Evolutionary conservation across 225 moss, liverwort and hornwort species (phyloP), one percentile per base, ranked within the genome.

Genomic region (Pseudoscleropodium purum): DNA sequence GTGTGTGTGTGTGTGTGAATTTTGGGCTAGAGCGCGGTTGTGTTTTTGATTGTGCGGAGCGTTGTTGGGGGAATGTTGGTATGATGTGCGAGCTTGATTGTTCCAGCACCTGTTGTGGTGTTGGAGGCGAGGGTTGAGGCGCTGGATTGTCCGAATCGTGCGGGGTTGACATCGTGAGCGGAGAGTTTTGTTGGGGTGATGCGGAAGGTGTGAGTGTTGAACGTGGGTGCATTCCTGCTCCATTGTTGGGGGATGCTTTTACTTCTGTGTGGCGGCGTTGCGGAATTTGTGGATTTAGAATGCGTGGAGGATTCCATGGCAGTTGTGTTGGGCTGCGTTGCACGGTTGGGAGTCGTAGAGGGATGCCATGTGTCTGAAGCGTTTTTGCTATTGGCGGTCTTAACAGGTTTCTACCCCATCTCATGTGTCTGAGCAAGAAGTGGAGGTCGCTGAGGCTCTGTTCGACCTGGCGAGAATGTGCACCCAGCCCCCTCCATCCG

Each of bases 361-460:
- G n/a, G 24, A 16, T 26, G 33, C 19, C 43, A n/a, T 56, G 45
- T 14, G 21, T 66, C 56, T 89, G 84, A 84, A 59, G 17, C 61
- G n/a, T 86, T 64, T 83, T 33, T 77, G 57, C 19, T 67, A 5
- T 64, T 88, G 79, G 18, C 34, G 79, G 27, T 2, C 39, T 70
- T 80, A 47, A 25, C 93, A 96, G 96, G 94, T 94, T 37, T 86
- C 95, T 33, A 84, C 91, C 57, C 85, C 92, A 33, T 87, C 90
- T 15, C 75, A 43, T 25, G 92, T 96, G 87, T 96, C 96, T 27
- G 96, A 98, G 88, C 95, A 96, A 83, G 98, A 98, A 86, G 97
- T 92, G 37, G 97, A 98, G 90, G 98, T 97, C 8, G 97, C 97
- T 19, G 96, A 98, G 90, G 98, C 97, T 37, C 91, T 97, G 73